Conservation (phyloP, 2,329 filamentous ascomycete species). For the Phaeosphaeria sp. region DNA sequence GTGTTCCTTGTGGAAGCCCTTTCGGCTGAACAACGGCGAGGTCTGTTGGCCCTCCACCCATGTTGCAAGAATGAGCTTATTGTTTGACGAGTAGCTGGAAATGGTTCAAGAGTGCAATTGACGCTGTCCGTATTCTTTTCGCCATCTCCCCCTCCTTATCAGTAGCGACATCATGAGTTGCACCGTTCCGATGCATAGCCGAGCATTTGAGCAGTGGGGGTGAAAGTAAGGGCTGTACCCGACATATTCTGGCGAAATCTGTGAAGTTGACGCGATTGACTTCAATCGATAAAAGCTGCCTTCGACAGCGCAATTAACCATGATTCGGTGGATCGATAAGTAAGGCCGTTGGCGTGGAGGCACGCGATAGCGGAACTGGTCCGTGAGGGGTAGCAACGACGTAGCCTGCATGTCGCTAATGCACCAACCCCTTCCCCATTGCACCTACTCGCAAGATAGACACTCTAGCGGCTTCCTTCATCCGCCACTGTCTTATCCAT, state of each 20-base stretch:
- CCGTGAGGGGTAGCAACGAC: slow-evolving; percentile 2
- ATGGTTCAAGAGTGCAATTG: background rate
- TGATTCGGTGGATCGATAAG: slow-evolving; percentile 3
- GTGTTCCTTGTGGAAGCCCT: slow-evolving; percentile 21
- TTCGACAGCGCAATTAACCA: background rate
- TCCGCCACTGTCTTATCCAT: background rate
- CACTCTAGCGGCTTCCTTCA: background rate
- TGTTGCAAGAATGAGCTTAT: background rate
- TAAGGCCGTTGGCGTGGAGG: background rate
- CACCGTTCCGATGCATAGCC: background rate
- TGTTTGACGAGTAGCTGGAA: background rate
- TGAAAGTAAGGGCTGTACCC: background rate
- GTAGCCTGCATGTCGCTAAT: background rate
- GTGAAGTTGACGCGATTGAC: background rate
- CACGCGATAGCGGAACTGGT: slow-evolving; percentile 3
- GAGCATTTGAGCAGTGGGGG: background rate
- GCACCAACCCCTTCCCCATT: background rate
- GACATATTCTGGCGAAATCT: background rate
- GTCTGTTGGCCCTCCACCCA: slow-evolving; percentile 3
- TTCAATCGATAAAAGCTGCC: background rate
- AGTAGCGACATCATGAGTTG: background rate
- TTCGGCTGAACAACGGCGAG: slow-evolving; percentile 19
- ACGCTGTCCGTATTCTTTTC: background rate
- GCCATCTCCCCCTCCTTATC: slow-evolving; percentile 1
- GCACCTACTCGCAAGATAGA: background rate